These are phyloP conservation scores for Psilocybe subaeruginosa DNA, from an alignment of 768 basidiomycete species.

Conservation along the genomic window DNA sequence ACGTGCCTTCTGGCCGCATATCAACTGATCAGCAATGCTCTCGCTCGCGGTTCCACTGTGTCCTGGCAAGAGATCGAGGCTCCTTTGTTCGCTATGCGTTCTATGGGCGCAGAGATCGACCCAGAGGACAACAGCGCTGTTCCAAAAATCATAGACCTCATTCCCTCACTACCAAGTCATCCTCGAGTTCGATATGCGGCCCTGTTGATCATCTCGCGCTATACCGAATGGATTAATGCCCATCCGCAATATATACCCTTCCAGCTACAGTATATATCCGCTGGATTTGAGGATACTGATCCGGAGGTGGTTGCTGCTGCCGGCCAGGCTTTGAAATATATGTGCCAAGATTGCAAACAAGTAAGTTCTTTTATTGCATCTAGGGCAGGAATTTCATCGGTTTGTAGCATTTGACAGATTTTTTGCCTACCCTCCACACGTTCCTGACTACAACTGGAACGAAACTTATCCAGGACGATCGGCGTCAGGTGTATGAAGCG, in stretches of 20 bases:
- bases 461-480: slow-evolving; percentile 85
- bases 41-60: slow-evolving; percentile 60
- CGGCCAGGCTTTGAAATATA: slow-evolving; percentile 93
- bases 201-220: slow-evolving; percentile 91
- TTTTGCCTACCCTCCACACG: slow-evolving; percentile 87
- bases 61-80: slow-evolving; percentile 99
- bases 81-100: slow-evolving; percentile 95
- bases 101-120: slow-evolving; percentile 96
- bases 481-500: slow-evolving; percentile 91
- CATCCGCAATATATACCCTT: slow-evolving; percentile 87
- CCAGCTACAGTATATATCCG: slow-evolving; percentile 89
- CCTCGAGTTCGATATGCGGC: slow-evolving; percentile 95
- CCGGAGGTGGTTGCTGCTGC: slow-evolving; percentile 89
- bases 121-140: slow-evolving; percentile 79
- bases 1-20: slow-evolving; percentile 82
- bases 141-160: slow-evolving; percentile 95
- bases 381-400: slow-evolving; percentile 3
- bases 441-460: slow-evolving; percentile 82
- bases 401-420: slow-evolving; percentile 83
- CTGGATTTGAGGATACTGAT: slow-evolving; percentile 85
- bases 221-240: slow-evolving; percentile 93
- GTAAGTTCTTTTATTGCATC: slow-evolving; percentile 39
- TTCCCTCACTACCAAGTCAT: slow-evolving; percentile 87
- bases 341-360: slow-evolving; percentile 95
- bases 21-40: slow-evolving; percentile 75